Conservation (phyloP, 768 basidiomycete genomes). For the Trametes meyenii region DNA sequence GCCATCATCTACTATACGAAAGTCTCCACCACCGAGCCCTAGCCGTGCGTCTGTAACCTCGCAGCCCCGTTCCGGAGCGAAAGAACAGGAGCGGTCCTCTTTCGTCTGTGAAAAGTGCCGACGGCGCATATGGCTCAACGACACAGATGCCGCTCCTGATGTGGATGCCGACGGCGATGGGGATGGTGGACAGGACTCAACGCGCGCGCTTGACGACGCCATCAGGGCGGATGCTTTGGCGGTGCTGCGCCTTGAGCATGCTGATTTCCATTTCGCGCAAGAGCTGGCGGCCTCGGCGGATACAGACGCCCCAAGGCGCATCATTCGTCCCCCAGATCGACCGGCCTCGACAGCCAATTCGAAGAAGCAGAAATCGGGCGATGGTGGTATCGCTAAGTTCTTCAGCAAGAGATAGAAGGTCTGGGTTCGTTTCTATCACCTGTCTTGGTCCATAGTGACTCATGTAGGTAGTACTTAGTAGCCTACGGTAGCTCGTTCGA, state of each 20-base stretch:
- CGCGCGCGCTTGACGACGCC: constrained; percentile 26
- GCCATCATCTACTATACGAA: neutral
- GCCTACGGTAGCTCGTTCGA: neutral
- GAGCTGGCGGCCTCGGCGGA: constrained; percentile 59
- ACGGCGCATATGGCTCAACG: constrained; percentile 44
- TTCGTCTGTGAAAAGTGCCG: constrained; percentile 65
- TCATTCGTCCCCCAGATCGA: constrained; percentile 26
- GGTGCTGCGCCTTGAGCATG: constrained; percentile 67
- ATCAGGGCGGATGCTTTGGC: constrained; percentile 41
- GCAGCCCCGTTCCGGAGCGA: neutral
- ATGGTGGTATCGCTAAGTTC: constrained; percentile 51
- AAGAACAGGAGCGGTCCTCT: constrained; percentile 32
- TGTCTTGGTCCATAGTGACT: neutral
- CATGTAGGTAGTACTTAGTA: constrained; percentile 4
- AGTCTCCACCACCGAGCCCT: neutral
- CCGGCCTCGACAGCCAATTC: constrained; percentile 26
- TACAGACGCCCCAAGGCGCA: constrained; percentile 26
- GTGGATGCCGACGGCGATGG: constrained; percentile 25
- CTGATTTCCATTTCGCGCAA: constrained; percentile 88
- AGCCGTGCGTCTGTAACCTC: neutral
- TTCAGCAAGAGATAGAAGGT: constrained; percentile 39
- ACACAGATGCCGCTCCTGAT: constrained; percentile 20
- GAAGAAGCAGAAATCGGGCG: constrained; percentile 35
- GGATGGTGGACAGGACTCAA: constrained; percentile 34
- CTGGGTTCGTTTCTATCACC: neutral